A percentile compares a stretch with the other conserved stretches of the same genome.
Evolutionary conservation across 23 red algal genomes (phyloP).

Genomic region (Gracilaria caudata): DNA sequence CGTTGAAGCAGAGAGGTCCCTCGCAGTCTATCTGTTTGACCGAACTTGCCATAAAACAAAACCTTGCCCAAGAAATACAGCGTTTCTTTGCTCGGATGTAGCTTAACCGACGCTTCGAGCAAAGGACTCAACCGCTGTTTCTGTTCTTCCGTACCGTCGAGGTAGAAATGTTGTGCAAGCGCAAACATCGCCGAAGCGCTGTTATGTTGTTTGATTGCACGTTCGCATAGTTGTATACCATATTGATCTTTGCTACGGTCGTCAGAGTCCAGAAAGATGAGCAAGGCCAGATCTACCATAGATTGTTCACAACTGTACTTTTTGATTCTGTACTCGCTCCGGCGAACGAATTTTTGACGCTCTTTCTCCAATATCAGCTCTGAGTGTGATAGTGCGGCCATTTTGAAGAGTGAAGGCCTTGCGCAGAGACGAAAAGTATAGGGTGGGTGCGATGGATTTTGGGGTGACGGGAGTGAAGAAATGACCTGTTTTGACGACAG

Average conservation of each 20-base stretch:
- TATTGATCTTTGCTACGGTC: neutral
- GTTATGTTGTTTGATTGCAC: neutral
- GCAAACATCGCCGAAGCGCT: neutral
- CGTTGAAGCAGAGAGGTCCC: neutral
- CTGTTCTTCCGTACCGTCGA: neutral
- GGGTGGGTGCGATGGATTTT: too few relatives aligned
- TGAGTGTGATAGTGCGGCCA: neutral
- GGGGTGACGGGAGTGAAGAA: too few relatives aligned
- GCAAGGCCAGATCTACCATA: neutral
- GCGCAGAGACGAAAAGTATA: too few relatives aligned
- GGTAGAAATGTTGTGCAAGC: neutral
- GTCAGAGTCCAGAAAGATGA: neutral
- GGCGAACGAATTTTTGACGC: neutral
- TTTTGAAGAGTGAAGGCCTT: neutral
- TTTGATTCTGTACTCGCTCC: neutral
- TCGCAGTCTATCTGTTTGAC: neutral
- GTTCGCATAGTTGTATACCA: neutral
- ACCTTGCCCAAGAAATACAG: neutral
- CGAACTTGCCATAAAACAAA: neutral
- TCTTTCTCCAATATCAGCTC: neutral
- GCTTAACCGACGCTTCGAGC: neutral
- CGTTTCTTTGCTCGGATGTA: neutral
- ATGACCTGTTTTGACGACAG: too few relatives aligned
- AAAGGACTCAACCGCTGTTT: neutral
- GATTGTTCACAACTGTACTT: neutral